phyloP scores from a whole-genome alignment of 305 asterid species.

The Fraxinus paxiana region DNA sequence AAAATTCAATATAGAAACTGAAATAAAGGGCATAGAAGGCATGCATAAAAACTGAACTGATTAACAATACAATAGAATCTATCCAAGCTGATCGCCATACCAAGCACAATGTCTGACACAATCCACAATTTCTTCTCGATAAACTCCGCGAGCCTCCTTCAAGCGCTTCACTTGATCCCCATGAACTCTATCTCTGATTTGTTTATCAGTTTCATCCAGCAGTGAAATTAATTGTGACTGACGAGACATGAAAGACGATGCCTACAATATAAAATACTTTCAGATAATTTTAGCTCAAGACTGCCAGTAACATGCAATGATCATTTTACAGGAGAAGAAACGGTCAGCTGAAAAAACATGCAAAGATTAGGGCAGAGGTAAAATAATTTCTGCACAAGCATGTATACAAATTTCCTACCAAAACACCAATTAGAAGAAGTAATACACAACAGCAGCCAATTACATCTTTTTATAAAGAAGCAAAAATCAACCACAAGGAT shows the following conservation, averaged over 20 bases:
- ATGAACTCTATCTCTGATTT: conserved; percentile 58
- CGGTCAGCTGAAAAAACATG: not conserved
- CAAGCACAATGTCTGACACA: conserved; percentile 94
- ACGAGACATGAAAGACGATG: conserved; percentile 76
- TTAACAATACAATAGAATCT: not conserved
- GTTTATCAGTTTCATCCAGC: conserved; percentile 89
- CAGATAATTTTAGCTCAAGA: not conserved
- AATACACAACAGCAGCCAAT: not conserved
- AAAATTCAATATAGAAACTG: not conserved
- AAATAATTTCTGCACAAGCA: not conserved
- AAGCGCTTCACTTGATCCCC: conserved; percentile 74
- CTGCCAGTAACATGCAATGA: not conserved
- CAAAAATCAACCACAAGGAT: not conserved
- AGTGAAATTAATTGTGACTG: conserved; percentile 69
- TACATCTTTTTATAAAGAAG: not conserved
- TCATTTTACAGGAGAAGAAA: not conserved
- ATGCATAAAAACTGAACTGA: not conserved
- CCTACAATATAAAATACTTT: conserved; percentile 39
- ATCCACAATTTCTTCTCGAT: conserved; percentile 84
- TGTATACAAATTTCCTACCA: not conserved
- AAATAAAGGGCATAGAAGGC: not conserved
- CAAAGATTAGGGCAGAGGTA: not conserved
- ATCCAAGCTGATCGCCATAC: conserved; percentile 34
- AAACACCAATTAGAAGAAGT: not conserved
- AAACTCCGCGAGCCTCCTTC: conserved; percentile 76